Evolutionary conservation across 441 rosid genomes (phyloP).

Genomic region (Bocquillonia castaneifolia): DNA sequence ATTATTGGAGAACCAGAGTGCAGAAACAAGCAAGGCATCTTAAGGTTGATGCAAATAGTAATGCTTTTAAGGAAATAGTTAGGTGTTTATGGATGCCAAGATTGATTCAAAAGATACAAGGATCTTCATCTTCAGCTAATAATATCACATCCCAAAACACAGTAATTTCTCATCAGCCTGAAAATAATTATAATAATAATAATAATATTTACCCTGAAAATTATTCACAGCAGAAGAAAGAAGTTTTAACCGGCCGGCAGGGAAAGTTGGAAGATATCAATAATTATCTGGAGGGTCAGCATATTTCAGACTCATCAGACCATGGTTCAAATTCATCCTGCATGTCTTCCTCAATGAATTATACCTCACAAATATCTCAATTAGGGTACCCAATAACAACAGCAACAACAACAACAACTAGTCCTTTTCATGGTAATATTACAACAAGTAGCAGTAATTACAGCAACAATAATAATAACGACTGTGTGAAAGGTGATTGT

Average conservation of each 20-base stretch:
- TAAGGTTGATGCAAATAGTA: constrained; percentile 48
- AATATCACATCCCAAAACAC: not conserved
- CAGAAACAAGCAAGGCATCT: constrained; percentile 60
- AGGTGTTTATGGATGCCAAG: constrained; percentile 46
- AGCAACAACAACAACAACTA: no score
- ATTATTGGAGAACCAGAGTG: constrained; percentile 82
- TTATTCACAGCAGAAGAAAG: no score
- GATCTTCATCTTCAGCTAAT: constrained; percentile 15
- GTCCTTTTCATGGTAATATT: constrained; percentile 10
- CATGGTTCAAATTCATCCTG: constrained; percentile 24
- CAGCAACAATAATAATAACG: no score
- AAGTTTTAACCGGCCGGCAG: not conserved
- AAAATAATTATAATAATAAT: no score
- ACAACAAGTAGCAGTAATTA: not conserved
- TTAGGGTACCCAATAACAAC: no score
- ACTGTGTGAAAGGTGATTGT: constrained; percentile 19
- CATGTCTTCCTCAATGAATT: constrained; percentile 32
- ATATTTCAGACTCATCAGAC: constrained; percentile 32
- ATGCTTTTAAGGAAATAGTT: constrained; percentile 42
- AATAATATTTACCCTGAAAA: no score
- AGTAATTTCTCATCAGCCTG: not conserved
- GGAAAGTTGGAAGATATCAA: not conserved
- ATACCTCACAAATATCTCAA: constrained; percentile 22
- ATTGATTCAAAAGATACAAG: constrained; percentile 39
- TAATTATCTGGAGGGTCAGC: constrained; percentile 8